These are phyloP conservation scores for Elsinoe perseae DNA, from an alignment of 2,329 filamentous ascomycete genomes.

Conservation along the genomic window DNA sequence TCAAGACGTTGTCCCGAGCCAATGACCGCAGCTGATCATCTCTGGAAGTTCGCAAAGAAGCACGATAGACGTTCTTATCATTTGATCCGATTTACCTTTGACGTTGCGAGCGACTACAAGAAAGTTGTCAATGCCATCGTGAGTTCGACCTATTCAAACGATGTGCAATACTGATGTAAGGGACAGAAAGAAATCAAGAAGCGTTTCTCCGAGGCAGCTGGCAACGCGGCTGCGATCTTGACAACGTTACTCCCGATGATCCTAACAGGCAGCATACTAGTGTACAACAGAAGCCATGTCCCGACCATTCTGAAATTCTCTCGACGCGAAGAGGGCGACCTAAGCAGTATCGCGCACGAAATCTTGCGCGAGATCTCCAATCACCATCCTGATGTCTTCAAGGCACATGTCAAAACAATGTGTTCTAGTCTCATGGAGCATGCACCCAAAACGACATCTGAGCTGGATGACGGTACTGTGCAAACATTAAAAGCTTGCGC, in stretches of 20 bases:
- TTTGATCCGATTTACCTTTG: slow-evolving; percentile 77
- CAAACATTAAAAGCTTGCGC: slow-evolving; percentile 92
- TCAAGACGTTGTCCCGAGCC: slow-evolving; percentile 69
- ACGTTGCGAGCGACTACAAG: slow-evolving; percentile 80
- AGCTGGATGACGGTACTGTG: slow-evolving; percentile 67
- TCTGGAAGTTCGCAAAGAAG: slow-evolving; percentile 83
- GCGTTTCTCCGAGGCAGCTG: slow-evolving; percentile 62
- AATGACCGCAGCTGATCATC: slow-evolving; percentile 61
- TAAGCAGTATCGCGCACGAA: slow-evolving; percentile 75
- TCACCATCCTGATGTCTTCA: slow-evolving; percentile 81
- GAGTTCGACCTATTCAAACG: not conserved
- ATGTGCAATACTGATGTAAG: not conserved
- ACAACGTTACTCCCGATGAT: slow-evolving; percentile 76
- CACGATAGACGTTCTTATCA: slow-evolving; percentile 88
- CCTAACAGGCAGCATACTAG: slow-evolving; percentile 72
- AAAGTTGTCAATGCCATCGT: slow-evolving; percentile 75
- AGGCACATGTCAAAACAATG: slow-evolving; percentile 83
- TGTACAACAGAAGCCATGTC: slow-evolving; percentile 93
- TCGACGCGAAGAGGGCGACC: slow-evolving; percentile 64
- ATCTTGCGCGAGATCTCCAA: slow-evolving; percentile 88
- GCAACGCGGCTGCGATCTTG: slow-evolving; percentile 53
- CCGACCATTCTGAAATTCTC: slow-evolving; percentile 83
- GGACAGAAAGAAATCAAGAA: slow-evolving; percentile 70
- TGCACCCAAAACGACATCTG: slow-evolving; percentile 60
- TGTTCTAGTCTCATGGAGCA: slow-evolving; percentile 78